Evolutionary conservation across 2,329 filamentous ascomycete genomes (phyloP), one percentile per base, ranked within the genome.

Genomic region (Xylaria hypoxylon): DNA sequence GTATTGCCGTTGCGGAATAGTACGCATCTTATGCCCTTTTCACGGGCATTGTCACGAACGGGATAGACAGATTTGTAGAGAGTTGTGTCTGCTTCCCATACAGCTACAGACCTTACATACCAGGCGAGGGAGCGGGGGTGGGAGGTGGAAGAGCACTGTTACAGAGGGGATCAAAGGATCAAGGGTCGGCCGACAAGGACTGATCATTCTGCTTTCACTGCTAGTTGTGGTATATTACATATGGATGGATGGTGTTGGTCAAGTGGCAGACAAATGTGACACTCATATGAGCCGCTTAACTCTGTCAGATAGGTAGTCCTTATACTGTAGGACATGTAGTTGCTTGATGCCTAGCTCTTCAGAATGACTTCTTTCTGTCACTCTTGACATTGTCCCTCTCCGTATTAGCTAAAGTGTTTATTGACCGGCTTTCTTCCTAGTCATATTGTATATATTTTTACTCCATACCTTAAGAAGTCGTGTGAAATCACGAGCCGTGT

Each of bases 181-280:
- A 47, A 51, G 26, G 28, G 38, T 40, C 40, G 35, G 48, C 13
- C 13, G 52, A 33, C 28, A 17, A 31, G 45, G 31, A 35, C 42
- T 28, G 40, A 62, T 59, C 45, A 47, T 44, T 24, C 48, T 64
- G 48, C 59, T 55, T 58, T 58, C 22, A 31, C 31, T 48, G 44
- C 57, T 47, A 22, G 50, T 44, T 67, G 67, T 71, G 68, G 59
- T 69, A 70, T 73, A 69, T 51, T 68, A 69, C 65, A 65, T 57
- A 40, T 42, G 65, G 38, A 68, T 53, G 47, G 51, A 40, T 51
- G 44, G 11, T 62, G 59, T 26, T 38, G 33, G 19, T 28, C n/a
- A 10, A 31, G 48, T 42, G 31, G 28, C 38, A 38, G 44, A 26
- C 47, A 19, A 28, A 15, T 40, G 17, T 55, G 28, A 45, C 28